Percentiles rank a stretch among this genome's conserved stretches.
These are phyloP conservation scores for Piper longum DNA, from an alignment of 164 flowering plant genomes.

Conservation along the genomic window DNA sequence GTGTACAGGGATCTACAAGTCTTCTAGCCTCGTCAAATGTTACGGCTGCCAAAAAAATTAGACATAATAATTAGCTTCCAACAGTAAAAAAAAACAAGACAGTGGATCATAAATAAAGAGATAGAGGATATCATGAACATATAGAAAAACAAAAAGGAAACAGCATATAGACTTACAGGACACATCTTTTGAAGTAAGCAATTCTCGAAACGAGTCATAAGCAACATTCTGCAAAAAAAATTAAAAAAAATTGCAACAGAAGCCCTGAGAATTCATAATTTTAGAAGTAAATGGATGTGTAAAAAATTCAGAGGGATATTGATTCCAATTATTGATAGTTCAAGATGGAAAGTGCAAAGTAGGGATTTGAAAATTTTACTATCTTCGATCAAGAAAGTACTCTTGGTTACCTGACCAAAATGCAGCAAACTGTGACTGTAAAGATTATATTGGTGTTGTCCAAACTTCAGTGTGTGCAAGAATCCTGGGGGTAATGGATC, in stretches of 20 bases:
- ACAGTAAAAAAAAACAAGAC: too few relatives aligned
- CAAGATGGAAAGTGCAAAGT: background rate
- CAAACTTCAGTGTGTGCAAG: constrained; percentile 42
- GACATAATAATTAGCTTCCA: background rate
- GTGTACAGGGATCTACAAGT: constrained; percentile 73
- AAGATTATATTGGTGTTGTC: constrained; percentile 58
- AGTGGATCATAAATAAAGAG: background rate
- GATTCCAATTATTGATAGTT: background rate
- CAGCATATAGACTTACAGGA: constrained; percentile 26
- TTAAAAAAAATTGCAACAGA: background rate
- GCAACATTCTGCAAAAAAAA: constrained; percentile 71
- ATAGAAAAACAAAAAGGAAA: background rate
- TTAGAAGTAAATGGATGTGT: background rate
- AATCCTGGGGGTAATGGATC: constrained; percentile 62
- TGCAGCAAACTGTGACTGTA: constrained; percentile 95
- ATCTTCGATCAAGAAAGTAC: constrained; percentile 2
- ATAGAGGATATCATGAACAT: background rate
- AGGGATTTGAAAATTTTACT: too few relatives aligned
- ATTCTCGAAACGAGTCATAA: constrained; percentile 44
- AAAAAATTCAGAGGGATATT: background rate
- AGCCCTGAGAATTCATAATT: too few relatives aligned
- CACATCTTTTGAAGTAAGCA: constrained; percentile 28
- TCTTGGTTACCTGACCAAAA: constrained; percentile 70
- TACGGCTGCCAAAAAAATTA: constrained; percentile 26
- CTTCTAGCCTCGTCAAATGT: constrained; percentile 23